A percentile compares a stretch with the other conserved stretches of the same genome.
Evolutionary conservation across 2,329 filamentous ascomycete genomes (phyloP).

Genomic region (Aspergillus sp.): DNA sequence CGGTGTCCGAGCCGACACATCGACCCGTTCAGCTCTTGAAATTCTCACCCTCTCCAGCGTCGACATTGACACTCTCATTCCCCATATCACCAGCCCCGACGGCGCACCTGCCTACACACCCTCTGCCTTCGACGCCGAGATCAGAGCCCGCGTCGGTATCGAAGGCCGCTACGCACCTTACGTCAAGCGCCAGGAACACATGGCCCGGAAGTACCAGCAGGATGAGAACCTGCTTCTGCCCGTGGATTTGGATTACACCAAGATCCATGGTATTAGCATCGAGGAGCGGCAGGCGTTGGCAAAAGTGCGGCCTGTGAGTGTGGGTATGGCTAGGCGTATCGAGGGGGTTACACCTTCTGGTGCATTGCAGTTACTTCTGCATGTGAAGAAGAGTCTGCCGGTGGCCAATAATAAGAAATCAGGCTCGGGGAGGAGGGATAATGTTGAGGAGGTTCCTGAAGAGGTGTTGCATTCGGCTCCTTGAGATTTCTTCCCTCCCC

Average conservation of each 20-base stretch:
- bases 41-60: slow-evolving; percentile 62
- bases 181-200: slow-evolving; percentile 60
- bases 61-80: slow-evolving; percentile 49
- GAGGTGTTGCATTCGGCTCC: slow-evolving; percentile 6
- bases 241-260: slow-evolving; percentile 64
- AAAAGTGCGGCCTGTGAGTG: slow-evolving; percentile 65
- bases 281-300: slow-evolving; percentile 69
- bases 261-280: slow-evolving; percentile 64
- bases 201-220: slow-evolving; percentile 58
- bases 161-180: slow-evolving; percentile 85
- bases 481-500: neutral
- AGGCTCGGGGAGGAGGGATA: neutral
- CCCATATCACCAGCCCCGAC: slow-evolving; percentile 38
- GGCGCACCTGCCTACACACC: slow-evolving; percentile 36
- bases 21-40: slow-evolving; percentile 65
- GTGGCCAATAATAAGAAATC: neutral
- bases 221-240: slow-evolving; percentile 73
- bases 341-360: slow-evolving; percentile 58
- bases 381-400: slow-evolving; percentile 24
- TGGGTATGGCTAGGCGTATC: slow-evolving; percentile 79
- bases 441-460: slow-evolving; percentile 10
- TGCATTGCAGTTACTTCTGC: slow-evolving; percentile 36
- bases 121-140: slow-evolving; percentile 43
- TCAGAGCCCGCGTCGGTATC: slow-evolving; percentile 65
- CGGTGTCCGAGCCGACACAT: slow-evolving; percentile 56